Evolutionary conservation across 768 basidiomycete genomes (phyloP).

Genomic region (Lentinula boryana): DNA sequence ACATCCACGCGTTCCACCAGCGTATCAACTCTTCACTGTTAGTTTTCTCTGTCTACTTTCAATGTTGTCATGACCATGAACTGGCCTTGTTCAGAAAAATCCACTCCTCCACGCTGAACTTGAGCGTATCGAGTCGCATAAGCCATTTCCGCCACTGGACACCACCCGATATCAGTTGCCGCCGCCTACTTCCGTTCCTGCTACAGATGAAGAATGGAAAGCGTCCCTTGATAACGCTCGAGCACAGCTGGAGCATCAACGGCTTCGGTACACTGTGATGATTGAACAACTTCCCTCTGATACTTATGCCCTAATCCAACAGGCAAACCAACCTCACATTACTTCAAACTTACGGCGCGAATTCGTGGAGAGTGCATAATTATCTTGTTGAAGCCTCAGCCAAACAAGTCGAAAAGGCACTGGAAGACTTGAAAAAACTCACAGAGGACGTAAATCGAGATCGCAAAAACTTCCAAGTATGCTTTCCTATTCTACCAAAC

Average conservation of each 20-base stretch:
- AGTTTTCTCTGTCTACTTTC: slow-evolving; percentile 22
- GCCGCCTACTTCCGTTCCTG: slow-evolving; percentile 53
- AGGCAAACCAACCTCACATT: slow-evolving; percentile 83
- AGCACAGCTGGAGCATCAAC: slow-evolving; percentile 82
- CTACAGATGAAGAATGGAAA: slow-evolving; percentile 73
- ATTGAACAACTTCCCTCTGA: slow-evolving; percentile 9
- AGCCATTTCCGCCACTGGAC: slow-evolving; percentile 65
- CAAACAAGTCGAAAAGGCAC: slow-evolving; percentile 59
- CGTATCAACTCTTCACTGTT: slow-evolving; percentile 63
- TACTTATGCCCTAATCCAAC: background rate
- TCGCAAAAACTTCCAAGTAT: slow-evolving; percentile 80
- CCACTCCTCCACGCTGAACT: slow-evolving; percentile 70
- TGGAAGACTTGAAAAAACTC: slow-evolving; percentile 74
- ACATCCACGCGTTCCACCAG: slow-evolving; percentile 69
- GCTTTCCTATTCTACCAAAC: slow-evolving; percentile 9
- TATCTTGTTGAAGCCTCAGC: slow-evolving; percentile 77
- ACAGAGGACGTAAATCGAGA: slow-evolving; percentile 85
- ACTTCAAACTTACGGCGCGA: slow-evolving; percentile 80
- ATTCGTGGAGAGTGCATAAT: slow-evolving; percentile 91
- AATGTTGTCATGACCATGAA: slow-evolving; percentile 3
- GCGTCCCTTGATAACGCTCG: slow-evolving; percentile 69
- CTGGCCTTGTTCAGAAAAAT: slow-evolving; percentile 40
- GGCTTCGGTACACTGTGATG: slow-evolving; percentile 50
- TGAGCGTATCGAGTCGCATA: slow-evolving; percentile 62
- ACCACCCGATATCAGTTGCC: slow-evolving; percentile 70